These are phyloP conservation scores for Ulota crispa DNA, from an alignment of 225 moss, liverwort and hornwort species.

Conservation along the genomic window DNA sequence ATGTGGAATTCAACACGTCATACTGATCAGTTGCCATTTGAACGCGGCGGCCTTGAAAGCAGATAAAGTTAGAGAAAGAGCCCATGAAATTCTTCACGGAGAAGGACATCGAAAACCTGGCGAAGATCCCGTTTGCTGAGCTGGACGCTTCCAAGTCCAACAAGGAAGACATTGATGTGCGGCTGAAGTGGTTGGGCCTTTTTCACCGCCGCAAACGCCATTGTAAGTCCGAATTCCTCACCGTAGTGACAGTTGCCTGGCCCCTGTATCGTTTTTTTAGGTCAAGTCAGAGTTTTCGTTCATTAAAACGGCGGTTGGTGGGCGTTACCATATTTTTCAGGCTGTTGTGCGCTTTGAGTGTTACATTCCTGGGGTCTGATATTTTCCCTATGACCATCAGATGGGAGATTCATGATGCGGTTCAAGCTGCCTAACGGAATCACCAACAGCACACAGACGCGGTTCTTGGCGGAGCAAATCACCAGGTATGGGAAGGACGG, in stretches of 20 bases:
- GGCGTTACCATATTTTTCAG: background rate
- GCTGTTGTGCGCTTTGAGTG: background rate
- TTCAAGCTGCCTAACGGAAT: slow-evolving; percentile 94
- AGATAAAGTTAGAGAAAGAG: slow-evolving; percentile 77
- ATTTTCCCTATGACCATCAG: slow-evolving; percentile 19
- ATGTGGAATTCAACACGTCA: background rate
- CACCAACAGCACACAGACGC: slow-evolving; percentile 80
- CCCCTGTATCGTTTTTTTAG: too few relatives aligned
- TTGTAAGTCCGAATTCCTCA: slow-evolving; percentile 29
- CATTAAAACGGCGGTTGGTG: background rate
- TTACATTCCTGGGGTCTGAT: background rate
- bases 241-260: background rate
- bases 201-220: slow-evolving; percentile 94
- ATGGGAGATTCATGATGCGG: slow-evolving; percentile 96
- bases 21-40: background rate
- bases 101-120: slow-evolving; percentile 61
- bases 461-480: slow-evolving; percentile 74
- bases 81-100: slow-evolving; percentile 84
- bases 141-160: slow-evolving; percentile 55
- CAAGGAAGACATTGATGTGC: slow-evolving; percentile 80
- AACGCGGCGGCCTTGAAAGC: background rate
- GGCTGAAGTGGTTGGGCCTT: slow-evolving; percentile 88
- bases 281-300: background rate
- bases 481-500: slow-evolving; percentile 84
- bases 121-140: slow-evolving; percentile 61